phyloP scores from a whole-genome alignment of 768 basidiomycete genomes.

The Thelephora ganbajun region DNA sequence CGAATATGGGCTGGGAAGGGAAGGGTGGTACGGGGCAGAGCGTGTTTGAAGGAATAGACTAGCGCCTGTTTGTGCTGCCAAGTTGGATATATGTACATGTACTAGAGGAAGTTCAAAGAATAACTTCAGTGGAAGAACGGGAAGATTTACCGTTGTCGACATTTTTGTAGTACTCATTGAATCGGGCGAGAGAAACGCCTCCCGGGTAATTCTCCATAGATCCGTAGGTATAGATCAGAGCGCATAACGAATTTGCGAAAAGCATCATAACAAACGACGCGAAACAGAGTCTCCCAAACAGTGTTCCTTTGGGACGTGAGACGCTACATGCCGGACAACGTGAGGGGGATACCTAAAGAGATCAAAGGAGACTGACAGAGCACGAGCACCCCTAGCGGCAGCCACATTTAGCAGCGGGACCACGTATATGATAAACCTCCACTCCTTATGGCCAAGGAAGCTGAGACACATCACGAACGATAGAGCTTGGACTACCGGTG shows the following conservation, averaged over 20 bases:
- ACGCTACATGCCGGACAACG: conserved; percentile 20
- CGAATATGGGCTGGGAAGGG: conserved; percentile 7
- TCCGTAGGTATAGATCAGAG: conserved; percentile 36
- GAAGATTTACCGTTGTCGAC: conserved; percentile 17
- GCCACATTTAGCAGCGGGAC: conserved; percentile 73
- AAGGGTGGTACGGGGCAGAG: conserved; percentile 34
- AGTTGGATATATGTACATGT: conserved; percentile 70
- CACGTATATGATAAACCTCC: conserved; percentile 88
- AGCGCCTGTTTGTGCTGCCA: conserved; percentile 83
- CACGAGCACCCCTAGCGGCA: conserved; percentile 50
- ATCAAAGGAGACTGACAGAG: conserved; percentile 38
- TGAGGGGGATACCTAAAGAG: background rate
- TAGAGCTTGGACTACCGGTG: conserved; percentile 36
- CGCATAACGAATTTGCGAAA: conserved; percentile 35
- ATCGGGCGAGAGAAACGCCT: conserved; percentile 47
- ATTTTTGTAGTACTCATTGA: conserved; percentile 40
- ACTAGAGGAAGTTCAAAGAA: conserved; percentile 18
- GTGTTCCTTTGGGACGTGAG: conserved; percentile 30
- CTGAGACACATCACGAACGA: conserved; percentile 54
- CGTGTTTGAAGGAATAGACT: conserved; percentile 73
- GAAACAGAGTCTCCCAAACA: conserved; percentile 32
- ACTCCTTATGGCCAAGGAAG: conserved; percentile 84
- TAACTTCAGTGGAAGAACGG: conserved; percentile 1
- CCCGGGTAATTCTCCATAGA: conserved; percentile 85
- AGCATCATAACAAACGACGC: conserved; percentile 35